Base-by-base conservation (phyloP, 2,329 filamentous ascomycete genomes). In the Neonectria sp. region DNA sequence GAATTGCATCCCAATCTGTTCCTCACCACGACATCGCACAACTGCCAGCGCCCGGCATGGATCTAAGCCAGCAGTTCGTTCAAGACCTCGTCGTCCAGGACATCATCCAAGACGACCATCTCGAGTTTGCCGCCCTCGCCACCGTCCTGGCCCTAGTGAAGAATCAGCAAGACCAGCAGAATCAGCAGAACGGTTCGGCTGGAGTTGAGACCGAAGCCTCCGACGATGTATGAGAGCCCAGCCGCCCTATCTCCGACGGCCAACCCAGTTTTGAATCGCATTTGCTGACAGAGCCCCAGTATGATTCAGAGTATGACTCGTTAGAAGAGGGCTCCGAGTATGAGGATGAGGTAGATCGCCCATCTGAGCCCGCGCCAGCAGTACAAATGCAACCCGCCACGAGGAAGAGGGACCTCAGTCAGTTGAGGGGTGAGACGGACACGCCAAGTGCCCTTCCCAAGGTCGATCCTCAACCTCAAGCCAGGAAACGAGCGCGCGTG, bases 361-460 rank as follows among this genome's bases (percentile, higher is more conserved):
- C 29, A 6, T 15, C 46, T 24, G 43, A 37, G 37, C 55, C 45
- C 17, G 29, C 35, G 3, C 25, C 48, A 17, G 45, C 58, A 31
- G 48, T 40, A 17, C 51, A 53, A 31, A 29, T 55, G 31, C 58
- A 60, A 37, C 49, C 63, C 6, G 60, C 35, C 37, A 57, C 49
- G n/a, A 64, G 65, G 27, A 74, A 73, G 40, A 61, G 73, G 65
- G 15, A 53, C 48, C 58, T 53, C n/a, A 53, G 46, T 43, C 45
- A 68, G 9, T 60, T 67, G 33, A 67, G 33, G 35, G 62, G 68
- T n/a, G 70, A 73, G 49, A 57, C 48, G 3, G 70, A 74, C 49
- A 57, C 52, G 3, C 53, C 61, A 37, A 43, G 58, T 12, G 48
- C 62, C n/a, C n/a, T 57, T 8, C 33, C 69, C 24, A 56, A 31